Base-by-base conservation (phyloP, 805 yeast genomes). In the Suhomyces kilbournensis region DNA sequence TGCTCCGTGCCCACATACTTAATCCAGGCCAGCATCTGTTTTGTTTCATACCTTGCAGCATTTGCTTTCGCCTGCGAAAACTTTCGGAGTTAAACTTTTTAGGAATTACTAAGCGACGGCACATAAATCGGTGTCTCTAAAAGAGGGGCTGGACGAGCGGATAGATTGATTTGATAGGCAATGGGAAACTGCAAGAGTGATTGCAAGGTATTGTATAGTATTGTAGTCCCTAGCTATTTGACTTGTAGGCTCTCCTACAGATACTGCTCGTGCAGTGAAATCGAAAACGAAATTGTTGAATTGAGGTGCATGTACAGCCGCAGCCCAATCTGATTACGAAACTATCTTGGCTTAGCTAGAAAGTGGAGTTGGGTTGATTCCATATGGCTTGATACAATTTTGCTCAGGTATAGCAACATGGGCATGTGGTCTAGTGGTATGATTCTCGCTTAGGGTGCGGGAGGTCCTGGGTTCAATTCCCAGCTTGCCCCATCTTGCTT, bases 381-480 rank as follows among this genome's bases (percentile, higher is more conserved):
- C 17, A 32, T 6, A 14, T 38, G 14, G 5, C 3, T 10, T 7
- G 20, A 14, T 38, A 6, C 5, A 17, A 38, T 8, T 4, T 19
- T 19, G 2, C 14, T 6, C 42, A 17, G 22, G 9, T 17, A 9
- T 17, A 38, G 42, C 42, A 38, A 19, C 42, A 38, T 48, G 77
- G 77, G 76, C 71, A 66, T 71, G 77, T 72, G 77, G 77, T 72
- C 77, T 71, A 74, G 76, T 65, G 78, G 78, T 73, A 73, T 72
- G 78, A 74, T 74, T 71, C 76, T 65, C 72, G 76, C 77, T 74
- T 71, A 71, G 78, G 78, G 78, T 74, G 77, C 76, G 76, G 68
- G 78, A 64, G 78, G 77, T 73, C 77, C 77, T 66, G 77, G 76
- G 78, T 74, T 74, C 78, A 72, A 74, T 70, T 74, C 78, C 76